These are phyloP conservation scores for Apocynum venetum DNA, from an alignment of 257 asterid species.

Conservation along the genomic window DNA sequence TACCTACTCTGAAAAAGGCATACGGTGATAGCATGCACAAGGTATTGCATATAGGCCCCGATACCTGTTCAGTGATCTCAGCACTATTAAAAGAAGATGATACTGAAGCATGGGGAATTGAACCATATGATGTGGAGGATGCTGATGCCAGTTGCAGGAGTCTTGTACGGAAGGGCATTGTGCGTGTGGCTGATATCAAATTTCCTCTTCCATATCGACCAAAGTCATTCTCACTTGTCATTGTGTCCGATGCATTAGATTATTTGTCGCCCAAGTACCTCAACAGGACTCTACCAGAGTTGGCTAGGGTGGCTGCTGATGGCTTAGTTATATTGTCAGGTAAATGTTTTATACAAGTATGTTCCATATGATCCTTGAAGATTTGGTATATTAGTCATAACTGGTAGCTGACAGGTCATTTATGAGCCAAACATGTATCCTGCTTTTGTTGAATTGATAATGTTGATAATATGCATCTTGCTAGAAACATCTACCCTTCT, in stretches of 20 bases:
- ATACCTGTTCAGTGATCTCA: constrained; percentile 76
- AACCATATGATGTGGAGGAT: constrained; percentile 80
- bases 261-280: constrained; percentile 82
- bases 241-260: constrained; percentile 81
- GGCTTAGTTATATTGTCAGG: constrained; percentile 79
- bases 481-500: not conserved
- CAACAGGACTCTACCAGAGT: constrained; percentile 68
- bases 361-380: not conserved
- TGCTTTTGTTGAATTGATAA: not conserved
- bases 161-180: constrained; percentile 73
- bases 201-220: constrained; percentile 86
- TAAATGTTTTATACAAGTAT: constrained; percentile 21
- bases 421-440: not conserved
- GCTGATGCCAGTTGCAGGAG: constrained; percentile 66
- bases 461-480: not conserved
- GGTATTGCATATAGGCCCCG: constrained; percentile 88
- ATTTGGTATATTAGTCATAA: not conserved
- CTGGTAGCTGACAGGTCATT: not conserved
- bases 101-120: constrained; percentile 90
- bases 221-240: constrained; percentile 77
- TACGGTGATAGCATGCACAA: constrained; percentile 74
- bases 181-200: constrained; percentile 84
- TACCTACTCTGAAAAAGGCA: constrained; percentile 69
- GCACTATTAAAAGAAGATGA: constrained; percentile 70
- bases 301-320: constrained; percentile 70